phyloP scores from a whole-genome alignment of 306 rosid genomes.

The Quercus suber region DNA sequence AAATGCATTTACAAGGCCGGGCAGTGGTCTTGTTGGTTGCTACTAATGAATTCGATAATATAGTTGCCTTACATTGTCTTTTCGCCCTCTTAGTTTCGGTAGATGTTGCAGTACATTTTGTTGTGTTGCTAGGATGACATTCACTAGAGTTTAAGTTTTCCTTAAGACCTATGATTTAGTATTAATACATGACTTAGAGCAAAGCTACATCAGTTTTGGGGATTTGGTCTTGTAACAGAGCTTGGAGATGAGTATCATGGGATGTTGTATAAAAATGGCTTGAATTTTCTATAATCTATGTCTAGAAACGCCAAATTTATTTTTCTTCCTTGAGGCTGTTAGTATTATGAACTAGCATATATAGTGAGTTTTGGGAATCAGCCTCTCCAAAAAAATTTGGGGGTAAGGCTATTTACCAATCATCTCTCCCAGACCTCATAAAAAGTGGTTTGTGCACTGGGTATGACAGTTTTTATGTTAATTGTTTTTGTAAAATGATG shows the following conservation, averaged over 20 bases:
- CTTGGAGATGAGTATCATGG: neutral
- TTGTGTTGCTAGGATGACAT: neutral
- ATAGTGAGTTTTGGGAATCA: neutral
- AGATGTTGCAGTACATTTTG: neutral
- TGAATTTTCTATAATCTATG: neutral
- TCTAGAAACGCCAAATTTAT: neutral
- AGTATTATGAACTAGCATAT: neutral
- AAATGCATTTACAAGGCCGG: neutral
- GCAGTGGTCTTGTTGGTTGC: neutral
- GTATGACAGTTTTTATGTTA: too few relatives aligned
- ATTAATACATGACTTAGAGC: neutral
- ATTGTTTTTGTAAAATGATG: neutral
- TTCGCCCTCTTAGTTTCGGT: too few relatives aligned
- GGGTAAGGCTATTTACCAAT: too few relatives aligned
- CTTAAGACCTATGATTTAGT: neutral
- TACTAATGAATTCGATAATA: neutral
- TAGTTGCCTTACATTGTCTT: too few relatives aligned
- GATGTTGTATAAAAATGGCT: neutral
- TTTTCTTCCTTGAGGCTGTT: neutral
- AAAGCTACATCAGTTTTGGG: neutral
- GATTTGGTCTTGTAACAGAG: neutral
- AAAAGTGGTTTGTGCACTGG: too few relatives aligned
- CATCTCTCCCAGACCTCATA: too few relatives aligned
- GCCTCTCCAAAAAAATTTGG: too few relatives aligned
- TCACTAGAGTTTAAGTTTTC: neutral